Evolutionary conservation across 2,329 filamentous ascomycete species (phyloP), one percentile per base, ranked within the genome.

Genomic region (Clonostachys chloroleuca): DNA sequence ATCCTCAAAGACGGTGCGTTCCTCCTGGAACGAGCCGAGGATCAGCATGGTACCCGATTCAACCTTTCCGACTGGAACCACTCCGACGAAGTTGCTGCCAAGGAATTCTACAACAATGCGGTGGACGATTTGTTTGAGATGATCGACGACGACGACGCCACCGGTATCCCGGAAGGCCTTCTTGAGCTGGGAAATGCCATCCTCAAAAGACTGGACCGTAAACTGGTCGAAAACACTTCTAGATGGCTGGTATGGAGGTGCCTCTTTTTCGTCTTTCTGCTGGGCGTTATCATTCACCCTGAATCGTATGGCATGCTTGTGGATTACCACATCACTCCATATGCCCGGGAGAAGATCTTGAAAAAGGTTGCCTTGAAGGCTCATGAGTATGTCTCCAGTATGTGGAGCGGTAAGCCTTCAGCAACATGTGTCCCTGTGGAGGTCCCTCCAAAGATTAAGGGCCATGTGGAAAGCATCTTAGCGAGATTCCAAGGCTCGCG

Each of bases 1-100:
- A 89, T 95, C 50, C 80, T 99, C 34, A 89, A 96, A 67, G 88
- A 95, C 57, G 94, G 94, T 54, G 87, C 91, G 37, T 96, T 96
- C 61, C 75, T 97, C 48, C 75, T 96, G 56, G 91, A 96, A 60
- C 85, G 87, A 60, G 84, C 89, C 58, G 88, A 92, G 64, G 87
- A 91, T 60, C 86, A 89, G 57, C 78, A 87, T 52, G 81, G 84
- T 35, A 83, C 84, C 50, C 76, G 86, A 53, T 79, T 86, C 66
- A 84, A 90, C 66, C 73, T 88, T 39, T 84, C 86, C 47, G 77
- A 84, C 52, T 87, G 88, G 71, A 84, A 84, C 52, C 81, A 84
- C 49, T 87, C 92, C 63, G 87, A 94, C 60, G 88, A 89, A 51
- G 84, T 88, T 56, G 86, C 87, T 16, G 86, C 87, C 39, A 89